Percentiles rank a stretch among this genome's conserved stretches.
Evolutionary conservation across 805 yeast genomes (phyloP).

Genomic region (Metschnikowia similis): DNA sequence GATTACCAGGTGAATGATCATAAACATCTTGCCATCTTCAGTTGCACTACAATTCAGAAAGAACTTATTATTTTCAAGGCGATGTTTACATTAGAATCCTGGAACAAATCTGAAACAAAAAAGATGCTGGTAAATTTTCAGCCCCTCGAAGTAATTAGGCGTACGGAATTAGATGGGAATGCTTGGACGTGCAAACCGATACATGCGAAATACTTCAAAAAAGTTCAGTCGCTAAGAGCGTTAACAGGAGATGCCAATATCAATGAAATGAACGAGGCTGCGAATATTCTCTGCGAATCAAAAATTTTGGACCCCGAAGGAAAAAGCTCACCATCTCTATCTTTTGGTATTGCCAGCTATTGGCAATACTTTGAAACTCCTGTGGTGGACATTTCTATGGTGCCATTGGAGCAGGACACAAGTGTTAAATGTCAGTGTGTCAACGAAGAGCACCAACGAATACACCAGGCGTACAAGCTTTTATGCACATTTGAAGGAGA

Average conservation of each 20-base stretch:
- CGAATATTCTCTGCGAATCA: constrained; percentile 39
- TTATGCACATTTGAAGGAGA: neutral
- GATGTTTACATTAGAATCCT: constrained; percentile 15
- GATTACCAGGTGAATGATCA: constrained; percentile 16
- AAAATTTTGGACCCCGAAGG: constrained; percentile 21
- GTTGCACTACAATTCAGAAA: constrained; percentile 45
- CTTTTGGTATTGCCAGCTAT: constrained; percentile 27
- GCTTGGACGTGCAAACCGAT: constrained; percentile 53
- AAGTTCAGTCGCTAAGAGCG: constrained; percentile 45
- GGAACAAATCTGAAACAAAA: neutral
- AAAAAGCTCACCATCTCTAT: constrained; percentile 16
- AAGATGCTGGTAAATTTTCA: constrained; percentile 18
- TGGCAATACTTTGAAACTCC: constrained; percentile 35
- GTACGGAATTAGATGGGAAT: constrained; percentile 23
- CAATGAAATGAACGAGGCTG: constrained; percentile 25
- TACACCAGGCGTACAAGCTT: constrained; percentile 19
- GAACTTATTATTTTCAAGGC: constrained; percentile 41
- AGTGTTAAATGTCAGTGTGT: constrained; percentile 19
- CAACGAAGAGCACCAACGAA: constrained; percentile 34
- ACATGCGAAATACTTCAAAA: constrained; percentile 37
- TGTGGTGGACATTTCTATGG: constrained; percentile 10
- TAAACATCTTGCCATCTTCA: constrained; percentile 23
- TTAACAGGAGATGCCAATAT: constrained; percentile 44
- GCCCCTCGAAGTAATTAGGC: constrained; percentile 25
- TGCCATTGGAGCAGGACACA: neutral